phyloP scores from a whole-genome alignment of 768 basidiomycete species.

The Multifurca ochricompacta region DNA sequence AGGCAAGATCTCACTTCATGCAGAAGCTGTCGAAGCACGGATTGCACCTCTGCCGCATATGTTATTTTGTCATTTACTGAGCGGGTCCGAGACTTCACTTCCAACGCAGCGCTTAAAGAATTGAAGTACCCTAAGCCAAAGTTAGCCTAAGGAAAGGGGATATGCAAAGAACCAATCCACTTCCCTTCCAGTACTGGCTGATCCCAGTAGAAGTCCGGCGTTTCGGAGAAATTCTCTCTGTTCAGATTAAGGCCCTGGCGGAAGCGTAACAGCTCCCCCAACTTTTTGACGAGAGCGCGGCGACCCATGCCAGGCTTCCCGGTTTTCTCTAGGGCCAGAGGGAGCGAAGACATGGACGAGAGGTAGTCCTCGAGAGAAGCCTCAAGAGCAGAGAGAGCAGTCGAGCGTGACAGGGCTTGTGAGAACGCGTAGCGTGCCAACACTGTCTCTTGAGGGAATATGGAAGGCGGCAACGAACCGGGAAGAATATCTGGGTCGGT shows the following conservation, averaged over 20 bases:
- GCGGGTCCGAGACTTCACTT: conserved; percentile 73
- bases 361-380: conserved; percentile 77
- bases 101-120: conserved; percentile 75
- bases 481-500: conserved; percentile 42
- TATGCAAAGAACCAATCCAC: conserved; percentile 19
- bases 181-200: conserved; percentile 83
- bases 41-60: conserved; percentile 85
- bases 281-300: conserved; percentile 80
- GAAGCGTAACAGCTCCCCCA: conserved; percentile 87
- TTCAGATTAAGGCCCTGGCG: conserved; percentile 89
- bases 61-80: conserved; percentile 90
- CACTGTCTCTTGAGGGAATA: conserved; percentile 61
- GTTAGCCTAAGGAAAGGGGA: not conserved
- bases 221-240: conserved; percentile 80
- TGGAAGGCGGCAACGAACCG: conserved; percentile 38
- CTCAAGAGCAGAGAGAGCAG: conserved; percentile 82
- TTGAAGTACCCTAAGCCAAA: conserved; percentile 62
- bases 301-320: conserved; percentile 81
- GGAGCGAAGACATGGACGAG: conserved; percentile 72
- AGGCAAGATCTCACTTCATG: conserved; percentile 10
- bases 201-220: conserved; percentile 91
- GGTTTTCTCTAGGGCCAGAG: conserved; percentile 63
- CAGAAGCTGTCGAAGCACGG: conserved; percentile 62
- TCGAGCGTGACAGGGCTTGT: conserved; percentile 84
- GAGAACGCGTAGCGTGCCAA: conserved; percentile 88